phyloP scores from a whole-genome alignment of 2,329 filamentous ascomycete genomes.

The Phyllosticta ampelicida region DNA sequence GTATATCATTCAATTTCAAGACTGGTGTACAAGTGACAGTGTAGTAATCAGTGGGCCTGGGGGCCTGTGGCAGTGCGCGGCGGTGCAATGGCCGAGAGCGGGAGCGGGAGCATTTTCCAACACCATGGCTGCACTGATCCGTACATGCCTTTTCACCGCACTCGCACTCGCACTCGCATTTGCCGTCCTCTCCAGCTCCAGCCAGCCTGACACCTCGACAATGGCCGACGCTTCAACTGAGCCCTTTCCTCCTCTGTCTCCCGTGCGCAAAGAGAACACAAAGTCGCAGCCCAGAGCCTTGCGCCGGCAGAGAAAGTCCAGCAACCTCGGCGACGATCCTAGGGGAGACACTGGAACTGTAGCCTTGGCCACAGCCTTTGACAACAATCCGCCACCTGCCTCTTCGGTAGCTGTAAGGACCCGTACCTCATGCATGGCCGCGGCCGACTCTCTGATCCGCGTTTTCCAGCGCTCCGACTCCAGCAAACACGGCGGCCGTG shows the following conservation, averaged over 20 bases:
- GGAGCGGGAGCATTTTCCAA: background rate
- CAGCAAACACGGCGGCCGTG: constrained; percentile 18
- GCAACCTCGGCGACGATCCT: constrained; percentile 10
- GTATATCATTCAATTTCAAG: too few relatives aligned
- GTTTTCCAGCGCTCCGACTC: constrained; percentile 19
- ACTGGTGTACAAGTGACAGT: too few relatives aligned
- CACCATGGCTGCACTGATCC: background rate
- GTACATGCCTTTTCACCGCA: background rate
- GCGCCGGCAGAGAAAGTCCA: constrained; percentile 7
- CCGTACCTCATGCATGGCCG: background rate
- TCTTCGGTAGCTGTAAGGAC: background rate
- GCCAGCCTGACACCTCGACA: background rate
- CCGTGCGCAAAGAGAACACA: background rate
- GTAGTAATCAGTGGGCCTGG: too few relatives aligned
- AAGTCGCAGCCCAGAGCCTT: background rate
- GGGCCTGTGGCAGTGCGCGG: too few relatives aligned
- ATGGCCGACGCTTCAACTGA: constrained; percentile 9
- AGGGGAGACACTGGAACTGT: constrained; percentile 8
- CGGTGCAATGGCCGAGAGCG: too few relatives aligned
- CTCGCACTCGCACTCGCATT: too few relatives aligned
- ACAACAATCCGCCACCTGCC: background rate
- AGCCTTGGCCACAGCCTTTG: constrained; percentile 6
- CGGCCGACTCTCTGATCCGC: background rate
- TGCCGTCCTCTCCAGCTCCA: background rate
- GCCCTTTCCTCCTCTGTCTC: constrained; percentile 5